Evolutionary conservation across 1,139 yeast genomes (phyloP).

Genomic region (Lodderomyces parapsilosis): DNA sequence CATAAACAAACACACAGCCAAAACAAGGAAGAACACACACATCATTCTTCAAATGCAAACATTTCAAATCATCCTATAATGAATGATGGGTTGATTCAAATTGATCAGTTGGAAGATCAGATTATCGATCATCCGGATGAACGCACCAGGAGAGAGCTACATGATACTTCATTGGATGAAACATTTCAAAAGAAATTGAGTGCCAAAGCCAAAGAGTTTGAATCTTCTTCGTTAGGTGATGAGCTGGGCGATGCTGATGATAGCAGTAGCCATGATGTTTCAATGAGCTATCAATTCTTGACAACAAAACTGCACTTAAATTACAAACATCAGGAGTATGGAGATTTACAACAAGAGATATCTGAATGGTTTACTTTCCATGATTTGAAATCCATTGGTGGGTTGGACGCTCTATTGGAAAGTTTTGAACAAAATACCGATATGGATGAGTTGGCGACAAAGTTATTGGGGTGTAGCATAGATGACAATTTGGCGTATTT

Average conservation of each 20-base stretch:
- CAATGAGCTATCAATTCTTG: constrained; percentile 26
- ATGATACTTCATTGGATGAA: constrained; percentile 36
- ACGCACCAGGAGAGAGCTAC: constrained; percentile 30
- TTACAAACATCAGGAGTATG: constrained; percentile 45
- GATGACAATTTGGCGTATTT: constrained; percentile 5
- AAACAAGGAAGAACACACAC: background rate
- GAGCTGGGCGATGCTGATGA: constrained; percentile 9
- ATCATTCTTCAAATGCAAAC: background rate
- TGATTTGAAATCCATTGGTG: constrained; percentile 42
- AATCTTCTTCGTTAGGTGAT: constrained; percentile 12
- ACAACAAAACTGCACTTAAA: constrained; percentile 40
- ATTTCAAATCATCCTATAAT: background rate
- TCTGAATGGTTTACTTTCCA: constrained; percentile 62
- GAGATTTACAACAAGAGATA: constrained; percentile 45
- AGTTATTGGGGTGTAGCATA: constrained; percentile 3
- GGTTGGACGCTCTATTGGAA: constrained; percentile 18
- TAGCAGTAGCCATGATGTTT: constrained; percentile 3
- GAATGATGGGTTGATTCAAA: constrained; percentile 12
- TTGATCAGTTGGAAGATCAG: constrained; percentile 47
- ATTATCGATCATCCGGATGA: constrained; percentile 49
- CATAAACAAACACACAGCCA: no score
- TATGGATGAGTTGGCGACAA: constrained; percentile 4
- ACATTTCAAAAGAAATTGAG: constrained; percentile 46
- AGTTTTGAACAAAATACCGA: constrained; percentile 11
- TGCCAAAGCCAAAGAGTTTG: constrained; percentile 44